Base-by-base conservation (phyloP, 192 early-diverging fungal genomes). In the Gaertneriomyces semiglobifer region DNA sequence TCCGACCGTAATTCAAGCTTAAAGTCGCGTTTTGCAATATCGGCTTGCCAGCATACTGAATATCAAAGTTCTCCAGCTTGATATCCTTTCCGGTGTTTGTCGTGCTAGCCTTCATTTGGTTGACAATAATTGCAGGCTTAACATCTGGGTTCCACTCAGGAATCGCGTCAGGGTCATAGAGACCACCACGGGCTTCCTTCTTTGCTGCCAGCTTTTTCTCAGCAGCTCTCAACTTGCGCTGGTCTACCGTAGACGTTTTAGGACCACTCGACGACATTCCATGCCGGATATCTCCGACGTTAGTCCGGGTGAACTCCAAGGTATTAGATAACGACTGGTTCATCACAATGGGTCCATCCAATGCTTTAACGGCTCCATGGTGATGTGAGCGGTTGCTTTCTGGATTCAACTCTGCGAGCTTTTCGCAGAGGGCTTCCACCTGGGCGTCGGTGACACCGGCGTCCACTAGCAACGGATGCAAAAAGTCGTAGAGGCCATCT, bases 61-160 rank as follows among this genome's bases (percentile, higher is more conserved):
- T 95, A 74, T 99, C 96, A 81, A 99, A 98, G 79, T 92, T 90
- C 61, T 96, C 93, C 62, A 95, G 67, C 77, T 94, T 94, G 77
- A 99, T 88, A 67, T 99, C 96, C 83, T 99, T 99, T 70, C 88
- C 83, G 76, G 88, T 87, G 64, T 86, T 86, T 65, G 88, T 87
- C 19, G 91, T 89, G 71, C 91, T 86, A 74, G 88, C 88, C 58
- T 93, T 82, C 80, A 93, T 89, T 53, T 94, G 96, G 77, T 95
- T 96, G 58, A 94, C 92, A 44, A 88, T 83, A 75, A 92, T 82
- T 6, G 76, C 73, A 11, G 84, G 84, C 62, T 73, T 74, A 20
- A 76, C 77, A 57, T 77, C 74, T 3, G 80, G 79, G 62, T 85
- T 80, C 84, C 84, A 85, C 52, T 63, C 74, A 3, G 80, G 89